Evolutionary conservation across 257 asterid genomes (phyloP).

Genomic region (Petrea volubilis): DNA sequence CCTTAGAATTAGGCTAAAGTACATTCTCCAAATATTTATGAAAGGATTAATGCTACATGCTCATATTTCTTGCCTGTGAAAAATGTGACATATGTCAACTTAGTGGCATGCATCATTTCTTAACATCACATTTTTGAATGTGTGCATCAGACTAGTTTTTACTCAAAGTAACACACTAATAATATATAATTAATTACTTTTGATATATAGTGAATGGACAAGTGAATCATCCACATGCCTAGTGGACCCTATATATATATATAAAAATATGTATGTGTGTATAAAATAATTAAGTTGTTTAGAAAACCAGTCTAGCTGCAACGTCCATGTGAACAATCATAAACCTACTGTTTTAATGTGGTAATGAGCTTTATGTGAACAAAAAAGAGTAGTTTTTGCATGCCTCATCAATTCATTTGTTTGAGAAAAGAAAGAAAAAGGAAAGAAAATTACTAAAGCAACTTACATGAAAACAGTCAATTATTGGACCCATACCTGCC

Average conservation of each 20-base stretch:
- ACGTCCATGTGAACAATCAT: slow-evolving; percentile 29
- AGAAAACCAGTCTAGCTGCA: slow-evolving; percentile 9
- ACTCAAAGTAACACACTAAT: not conserved
- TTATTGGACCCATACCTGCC: slow-evolving; percentile 17
- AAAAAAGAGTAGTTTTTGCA: slow-evolving; percentile 3
- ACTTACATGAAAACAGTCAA: no score
- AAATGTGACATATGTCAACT: slow-evolving; percentile 7
- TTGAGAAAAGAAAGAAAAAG: not conserved
- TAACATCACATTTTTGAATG: slow-evolving; percentile 2
- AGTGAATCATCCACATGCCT: slow-evolving; percentile 25
- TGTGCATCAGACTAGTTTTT: slow-evolving; percentile 15
- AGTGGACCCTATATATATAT: slow-evolving; percentile 17
- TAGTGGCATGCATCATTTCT: slow-evolving; percentile 30
- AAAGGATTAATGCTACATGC: not conserved
- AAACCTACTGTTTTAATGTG: slow-evolving; percentile 18
- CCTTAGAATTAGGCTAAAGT: not conserved
- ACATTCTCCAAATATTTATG: not conserved
- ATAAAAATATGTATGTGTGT: no score
- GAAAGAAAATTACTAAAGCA: no score
- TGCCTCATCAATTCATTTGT: slow-evolving; percentile 8
- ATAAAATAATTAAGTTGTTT: slow-evolving; percentile 18
- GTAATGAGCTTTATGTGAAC: slow-evolving; percentile 12
- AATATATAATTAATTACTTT: not conserved
- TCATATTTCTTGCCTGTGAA: slow-evolving; percentile 11
- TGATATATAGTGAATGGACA: not conserved